Percentiles rank a stretch among this genome's conserved stretches.
phyloP scores from a whole-genome alignment of 2,329 filamentous ascomycete species.

The Colletotrichum sp. region DNA sequence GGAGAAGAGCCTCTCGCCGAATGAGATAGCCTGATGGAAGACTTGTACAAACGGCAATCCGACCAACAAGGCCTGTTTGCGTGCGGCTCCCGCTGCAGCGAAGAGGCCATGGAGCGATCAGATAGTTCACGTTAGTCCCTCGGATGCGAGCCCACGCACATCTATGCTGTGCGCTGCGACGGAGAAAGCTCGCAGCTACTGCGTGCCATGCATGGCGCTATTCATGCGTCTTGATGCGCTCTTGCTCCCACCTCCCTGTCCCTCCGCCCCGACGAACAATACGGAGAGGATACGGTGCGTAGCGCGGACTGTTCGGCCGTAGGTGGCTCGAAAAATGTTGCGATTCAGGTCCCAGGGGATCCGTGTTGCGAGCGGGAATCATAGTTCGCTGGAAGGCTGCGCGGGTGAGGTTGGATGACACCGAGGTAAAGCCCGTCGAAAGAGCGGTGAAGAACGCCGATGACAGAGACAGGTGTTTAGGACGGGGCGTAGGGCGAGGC shows the following conservation, averaged over 20 bases:
- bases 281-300: background rate
- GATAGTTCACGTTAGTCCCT: background rate
- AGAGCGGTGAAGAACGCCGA: constrained; percentile 12
- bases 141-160: constrained; percentile 15
- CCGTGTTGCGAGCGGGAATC: background rate
- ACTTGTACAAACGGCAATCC: background rate
- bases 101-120: background rate
- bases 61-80: background rate
- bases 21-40: background rate
- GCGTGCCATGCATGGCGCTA: constrained; percentile 17
- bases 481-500: background rate
- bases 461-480: background rate
- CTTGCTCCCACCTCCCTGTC: background rate
- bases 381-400: background rate
- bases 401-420: background rate
- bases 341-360: background rate
- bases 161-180: constrained; percentile 13
- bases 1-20: background rate
- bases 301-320: background rate
- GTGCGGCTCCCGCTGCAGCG: background rate
- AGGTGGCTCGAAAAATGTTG: background rate
- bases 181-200: constrained; percentile 11
- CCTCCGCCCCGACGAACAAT: background rate
- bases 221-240: constrained; percentile 7
- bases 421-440: background rate